These are phyloP conservation scores for Fusarium coicis DNA, from an alignment of 2,329 filamentous ascomycete genomes.

Conservation along the genomic window DNA sequence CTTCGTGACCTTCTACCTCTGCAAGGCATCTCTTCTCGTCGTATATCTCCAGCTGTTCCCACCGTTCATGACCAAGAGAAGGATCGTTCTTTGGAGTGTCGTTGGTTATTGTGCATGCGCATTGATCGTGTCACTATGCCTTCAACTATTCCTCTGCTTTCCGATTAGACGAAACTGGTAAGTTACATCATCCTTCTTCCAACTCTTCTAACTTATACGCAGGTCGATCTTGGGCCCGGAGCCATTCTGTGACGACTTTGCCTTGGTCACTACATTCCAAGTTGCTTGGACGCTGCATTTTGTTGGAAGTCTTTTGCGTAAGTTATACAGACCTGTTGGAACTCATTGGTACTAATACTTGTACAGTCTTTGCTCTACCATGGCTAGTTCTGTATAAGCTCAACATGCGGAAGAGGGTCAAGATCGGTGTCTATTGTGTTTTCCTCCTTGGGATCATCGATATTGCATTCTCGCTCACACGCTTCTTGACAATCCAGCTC, in stretches of 20 bases:
- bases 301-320: constrained; percentile 16
- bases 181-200: fast-evolving
- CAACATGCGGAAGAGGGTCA: constrained; percentile 20
- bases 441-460: constrained; percentile 35
- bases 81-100: constrained; percentile 1
- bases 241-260: not conserved
- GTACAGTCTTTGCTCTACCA: constrained; percentile 10
- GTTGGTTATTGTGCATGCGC: constrained; percentile 3
- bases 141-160: constrained; percentile 29
- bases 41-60: constrained; percentile 37
- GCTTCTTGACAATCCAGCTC: constrained; percentile 29
- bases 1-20: constrained; percentile 34
- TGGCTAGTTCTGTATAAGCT: constrained; percentile 27
- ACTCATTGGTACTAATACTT: not conserved
- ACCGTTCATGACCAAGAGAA: constrained; percentile 28
- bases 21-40: constrained; percentile 32
- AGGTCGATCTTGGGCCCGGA: constrained; percentile 7
- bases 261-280: constrained; percentile 13
- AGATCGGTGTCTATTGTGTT: constrained; percentile 28
- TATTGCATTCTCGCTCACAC: constrained; percentile 33
- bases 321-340: fast-evolving
- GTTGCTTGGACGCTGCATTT: constrained; percentile 29
- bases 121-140: constrained; percentile 8
- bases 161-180: constrained; percentile 32
- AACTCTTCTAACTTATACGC: not conserved